Base-by-base conservation (phyloP, 805 yeast species). In the Pichia occidentalis region DNA sequence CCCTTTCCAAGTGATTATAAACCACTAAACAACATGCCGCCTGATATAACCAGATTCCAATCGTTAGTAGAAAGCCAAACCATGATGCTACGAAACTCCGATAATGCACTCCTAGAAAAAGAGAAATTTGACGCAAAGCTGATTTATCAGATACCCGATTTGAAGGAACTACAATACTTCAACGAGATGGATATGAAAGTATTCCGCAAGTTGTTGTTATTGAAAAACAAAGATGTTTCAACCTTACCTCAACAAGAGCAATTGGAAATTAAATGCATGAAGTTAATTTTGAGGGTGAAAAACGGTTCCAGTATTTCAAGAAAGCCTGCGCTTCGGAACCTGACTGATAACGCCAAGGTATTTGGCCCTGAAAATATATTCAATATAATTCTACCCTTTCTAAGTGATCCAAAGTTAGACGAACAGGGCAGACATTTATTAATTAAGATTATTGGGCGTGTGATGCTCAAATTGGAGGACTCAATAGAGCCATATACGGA, bases 361-460 rank as follows among this genome's bases (percentile, higher is more conserved):
- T 74, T 78, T 49, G 96, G 95, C 0, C 80, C 95, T 0, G 70
- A 74, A 32, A 52, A 76, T 0, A 56, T 88, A 12, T 80, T 88
- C 49, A 72, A 75, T 40, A 78, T 75, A 43, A 67, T 85, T n/a
- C 62, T 88, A 12, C 95, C 96, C 0, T 59, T 90, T 19, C 60
- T 88, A 29, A 62, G 81, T 53, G 95, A 85, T 44, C 76, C 76
- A 27, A 58, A 73, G 4, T 59, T 87, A 20, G 90, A 80, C 46
- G 92, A 84, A 32, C 83, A 77, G 46, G 97, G 90, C 56, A 70
- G 95, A 13, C 94, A 85, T 61, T 56, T 86, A 10, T 63, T 90
- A 39, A 82, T 86, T 11, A 88, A 87, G 56, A 73, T 85, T 7
- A 61, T 84, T 11, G 85, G 79, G 25, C 64, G 95, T 24, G 65